phyloP scores from a whole-genome alignment of 2,329 filamentous ascomycete species.

The Coniochaeta hoffmannii region DNA sequence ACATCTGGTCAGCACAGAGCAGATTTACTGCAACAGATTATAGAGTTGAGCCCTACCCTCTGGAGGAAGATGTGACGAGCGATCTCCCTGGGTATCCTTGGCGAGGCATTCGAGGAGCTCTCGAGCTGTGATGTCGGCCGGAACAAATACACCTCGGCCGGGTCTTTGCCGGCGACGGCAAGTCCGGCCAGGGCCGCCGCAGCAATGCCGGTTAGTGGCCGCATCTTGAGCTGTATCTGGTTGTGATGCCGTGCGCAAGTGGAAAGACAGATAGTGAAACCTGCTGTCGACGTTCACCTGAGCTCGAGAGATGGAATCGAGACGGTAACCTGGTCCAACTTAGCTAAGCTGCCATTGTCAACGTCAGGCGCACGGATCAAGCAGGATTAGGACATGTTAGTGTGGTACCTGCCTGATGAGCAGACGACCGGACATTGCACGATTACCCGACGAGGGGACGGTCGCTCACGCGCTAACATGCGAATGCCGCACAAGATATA shows the following conservation, averaged over 20 bases:
- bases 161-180: constrained; percentile 22
- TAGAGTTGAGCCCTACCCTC: constrained; percentile 36
- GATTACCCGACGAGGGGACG: too few species aligned
- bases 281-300: background rate
- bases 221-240: constrained; percentile 26
- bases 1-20: background rate
- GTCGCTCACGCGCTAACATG: too few species aligned
- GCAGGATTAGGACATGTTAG: too few species aligned
- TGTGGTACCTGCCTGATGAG: too few species aligned
- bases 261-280: background rate
- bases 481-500: background rate
- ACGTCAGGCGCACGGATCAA: background rate
- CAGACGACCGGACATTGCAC: too few species aligned
- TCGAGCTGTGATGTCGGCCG: constrained; percentile 18
- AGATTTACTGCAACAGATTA: background rate
- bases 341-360: background rate
- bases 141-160: constrained; percentile 49
- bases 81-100: constrained; percentile 43
- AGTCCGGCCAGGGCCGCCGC: constrained; percentile 2
- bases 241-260: background rate
- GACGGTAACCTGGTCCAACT: background rate
- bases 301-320: background rate
- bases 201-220: constrained; percentile 31
- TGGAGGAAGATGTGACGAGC: constrained; percentile 53
- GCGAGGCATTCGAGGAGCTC: constrained; percentile 22